A percentile compares a stretch with the other conserved stretches of the same genome.
phyloP scores from a whole-genome alignment of 2,329 filamentous ascomycete species.

The Plenodomus tracheiphilus region DNA sequence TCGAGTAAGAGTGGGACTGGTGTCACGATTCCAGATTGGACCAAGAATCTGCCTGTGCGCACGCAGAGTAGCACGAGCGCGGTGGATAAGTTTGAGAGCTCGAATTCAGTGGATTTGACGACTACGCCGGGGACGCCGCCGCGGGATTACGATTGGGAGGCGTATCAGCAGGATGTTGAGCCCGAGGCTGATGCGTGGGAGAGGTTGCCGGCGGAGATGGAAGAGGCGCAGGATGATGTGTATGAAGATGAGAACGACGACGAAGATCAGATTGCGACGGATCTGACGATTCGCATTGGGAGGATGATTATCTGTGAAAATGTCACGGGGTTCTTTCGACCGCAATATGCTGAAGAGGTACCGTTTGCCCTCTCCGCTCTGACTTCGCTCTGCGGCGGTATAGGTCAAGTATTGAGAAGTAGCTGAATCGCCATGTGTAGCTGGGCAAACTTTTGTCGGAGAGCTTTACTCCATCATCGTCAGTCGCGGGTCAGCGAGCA shows the following conservation, averaged over 20 bases:
- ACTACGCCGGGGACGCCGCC: conserved; percentile 43
- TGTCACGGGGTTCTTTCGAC: conserved; percentile 44
- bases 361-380: conserved; percentile 19
- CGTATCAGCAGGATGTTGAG: conserved; percentile 45
- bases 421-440: conserved; percentile 36
- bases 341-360: conserved; percentile 48
- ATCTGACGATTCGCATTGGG: conserved; percentile 44
- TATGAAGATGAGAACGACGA: conserved; percentile 45
- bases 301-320: conserved; percentile 47
- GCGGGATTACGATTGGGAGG: conserved; percentile 46
- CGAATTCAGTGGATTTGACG: conserved; percentile 32
- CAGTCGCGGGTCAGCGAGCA: conserved; percentile 41
- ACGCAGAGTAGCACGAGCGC: conserved; percentile 27
- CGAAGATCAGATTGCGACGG: conserved; percentile 43
- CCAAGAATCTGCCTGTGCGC: conserved; percentile 41
- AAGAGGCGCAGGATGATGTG: conserved; percentile 43
- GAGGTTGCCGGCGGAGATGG: conserved; percentile 40
- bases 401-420: conserved; percentile 11
- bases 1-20: conserved; percentile 32
- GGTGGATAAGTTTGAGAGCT: conserved; percentile 34
- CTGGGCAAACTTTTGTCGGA: conserved; percentile 44
- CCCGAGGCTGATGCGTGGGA: conserved; percentile 44
- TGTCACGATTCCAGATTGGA: conserved; percentile 38
- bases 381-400: conserved; percentile 4
- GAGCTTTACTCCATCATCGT: conserved; percentile 35